Base-by-base conservation (phyloP, 129 eudicot species). In the Flaveria brownii region DNA sequence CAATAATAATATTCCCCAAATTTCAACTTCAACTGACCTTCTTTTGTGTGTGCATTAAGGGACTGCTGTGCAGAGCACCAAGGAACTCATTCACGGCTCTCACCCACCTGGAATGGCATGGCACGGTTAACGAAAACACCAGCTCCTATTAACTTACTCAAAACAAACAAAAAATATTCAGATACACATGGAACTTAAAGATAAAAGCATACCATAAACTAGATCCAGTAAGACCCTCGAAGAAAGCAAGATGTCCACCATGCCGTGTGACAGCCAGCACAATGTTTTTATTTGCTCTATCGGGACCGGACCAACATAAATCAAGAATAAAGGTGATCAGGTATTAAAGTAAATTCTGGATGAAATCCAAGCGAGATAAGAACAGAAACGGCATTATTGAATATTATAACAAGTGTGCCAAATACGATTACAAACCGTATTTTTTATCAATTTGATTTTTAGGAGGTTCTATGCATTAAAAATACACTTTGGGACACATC, bases 201-300 rank as follows among this genome's bases (percentile, higher is more conserved):
- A 9, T 54, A 11, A 41, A 4, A n/a, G 16, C 51, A 62, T 82
- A 94, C 99, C 97, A 94, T 16, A 91, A 77, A 77, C 88, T 77
- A 77, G 96, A 87, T 76, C 80, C 97, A 28, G 90, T 77, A 63
- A 94, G 78, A 71, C 99, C 99, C 84, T 94, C 99, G 26, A 88
- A 91, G 71, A 91, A 91, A 2, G 96, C 97, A 25, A 94, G 90
- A 82, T 94, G 99, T 76, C 99, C 99, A 60, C 99, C 99, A 73
- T 94, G 93, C 25, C 78, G 80, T 33, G 99, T 81, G 14, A 91
- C 89, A 47, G 96, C 99, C 68, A 94, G 78, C 78, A 94, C 92
- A 9, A 91, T 80, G 75, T 94, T 94, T 83, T 86, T 91, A 66
- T 94, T 94, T 71, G 85, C 80, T 79, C 99, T 94, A 85, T 65